A percentile compares a stretch with the other conserved stretches of the same genome.
phyloP scores from a whole-genome alignment of 148 eudicot genomes.

The Dianthus caryophyllus region DNA sequence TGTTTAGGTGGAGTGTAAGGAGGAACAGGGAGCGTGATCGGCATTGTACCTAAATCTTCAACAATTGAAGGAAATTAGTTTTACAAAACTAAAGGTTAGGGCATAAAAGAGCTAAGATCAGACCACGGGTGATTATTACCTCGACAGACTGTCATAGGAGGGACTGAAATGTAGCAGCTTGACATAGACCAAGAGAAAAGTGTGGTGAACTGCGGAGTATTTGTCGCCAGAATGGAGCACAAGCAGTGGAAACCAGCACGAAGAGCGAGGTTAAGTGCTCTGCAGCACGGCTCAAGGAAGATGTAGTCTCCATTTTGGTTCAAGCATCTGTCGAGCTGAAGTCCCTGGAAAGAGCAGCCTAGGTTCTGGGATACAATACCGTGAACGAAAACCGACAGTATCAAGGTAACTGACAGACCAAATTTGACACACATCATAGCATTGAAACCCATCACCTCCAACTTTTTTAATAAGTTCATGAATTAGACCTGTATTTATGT shows the following conservation, averaged over 20 bases:
- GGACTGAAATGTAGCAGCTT: conserved; percentile 29
- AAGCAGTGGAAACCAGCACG: conserved; percentile 30
- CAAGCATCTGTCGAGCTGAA: conserved; percentile 30
- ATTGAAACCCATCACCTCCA: background rate
- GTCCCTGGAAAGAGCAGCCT: conserved; percentile 26
- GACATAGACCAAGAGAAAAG: conserved; percentile 30
- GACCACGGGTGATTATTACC: conserved; percentile 12
- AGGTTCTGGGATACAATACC: background rate
- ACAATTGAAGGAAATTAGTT: background rate
- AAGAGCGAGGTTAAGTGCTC: conserved; percentile 26
- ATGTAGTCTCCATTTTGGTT: conserved; percentile 27
- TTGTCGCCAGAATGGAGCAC: conserved; percentile 14
- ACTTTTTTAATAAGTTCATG: background rate
- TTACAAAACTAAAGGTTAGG: background rate
- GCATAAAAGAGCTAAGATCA: background rate
- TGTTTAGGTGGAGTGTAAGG: conserved; percentile 17
- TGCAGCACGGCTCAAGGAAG: conserved; percentile 31
- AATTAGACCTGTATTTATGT: conserved; percentile 13
- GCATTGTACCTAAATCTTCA: conserved; percentile 32
- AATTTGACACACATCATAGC: conserved; percentile 4
- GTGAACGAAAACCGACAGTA: conserved; percentile 7
- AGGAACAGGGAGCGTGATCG: conserved; percentile 30
- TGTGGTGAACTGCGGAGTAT: conserved; percentile 21
- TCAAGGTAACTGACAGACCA: conserved; percentile 10
- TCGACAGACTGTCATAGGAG: conserved; percentile 34